Conservation (phyloP, 257 asterid species). For the Cinchona pubescens region DNA sequence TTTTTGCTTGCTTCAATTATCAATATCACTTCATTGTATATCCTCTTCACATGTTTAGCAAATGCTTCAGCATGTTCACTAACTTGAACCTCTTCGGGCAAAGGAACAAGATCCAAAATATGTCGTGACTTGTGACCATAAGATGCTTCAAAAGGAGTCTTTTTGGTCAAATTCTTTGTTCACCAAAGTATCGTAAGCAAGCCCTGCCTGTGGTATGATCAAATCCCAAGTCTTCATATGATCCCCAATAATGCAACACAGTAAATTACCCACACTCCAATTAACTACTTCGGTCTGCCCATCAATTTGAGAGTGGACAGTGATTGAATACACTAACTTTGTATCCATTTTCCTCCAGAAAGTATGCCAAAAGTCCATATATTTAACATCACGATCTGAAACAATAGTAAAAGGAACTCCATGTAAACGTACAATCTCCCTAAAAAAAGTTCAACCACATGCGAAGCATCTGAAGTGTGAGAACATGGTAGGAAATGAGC, state of each 20-base stretch:
- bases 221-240: constrained; percentile 6
- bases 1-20: neutral
- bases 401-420: neutral
- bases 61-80: neutral
- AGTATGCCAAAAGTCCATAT: constrained; percentile 1
- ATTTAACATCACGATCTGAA: neutral
- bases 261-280: neutral
- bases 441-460: neutral
- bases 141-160: neutral
- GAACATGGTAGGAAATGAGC: neutral
- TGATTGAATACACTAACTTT: neutral
- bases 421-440: neutral
- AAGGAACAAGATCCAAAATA: neutral
- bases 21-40: neutral
- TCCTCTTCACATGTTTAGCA: neutral
- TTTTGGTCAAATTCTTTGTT: neutral
- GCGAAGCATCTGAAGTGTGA: neutral
- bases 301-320: neutral
- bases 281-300: neutral
- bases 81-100: neutral
- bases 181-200: neutral
- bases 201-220: neutral
- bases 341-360: constrained; percentile 2
- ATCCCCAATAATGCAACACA: neutral
- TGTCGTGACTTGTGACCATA: neutral